Evolutionary conservation across 2,329 filamentous ascomycete genomes (phyloP).

Genomic region (Fusarium sp.): DNA sequence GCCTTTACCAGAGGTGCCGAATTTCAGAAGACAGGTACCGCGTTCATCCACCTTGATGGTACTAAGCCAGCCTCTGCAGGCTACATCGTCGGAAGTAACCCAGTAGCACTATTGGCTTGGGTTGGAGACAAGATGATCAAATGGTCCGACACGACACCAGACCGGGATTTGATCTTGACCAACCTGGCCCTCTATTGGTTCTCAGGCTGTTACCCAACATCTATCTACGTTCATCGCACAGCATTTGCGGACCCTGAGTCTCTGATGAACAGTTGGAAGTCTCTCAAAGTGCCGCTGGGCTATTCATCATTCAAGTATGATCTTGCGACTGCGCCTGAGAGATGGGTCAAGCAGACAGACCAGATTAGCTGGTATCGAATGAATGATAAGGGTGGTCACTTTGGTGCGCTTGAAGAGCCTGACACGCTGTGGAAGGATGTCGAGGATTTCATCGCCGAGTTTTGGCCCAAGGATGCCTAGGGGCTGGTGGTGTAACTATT

Average conservation of each 20-base stretch:
- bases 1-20: conserved; percentile 9
- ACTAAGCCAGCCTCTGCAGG: conserved; percentile 24
- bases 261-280: conserved; percentile 21
- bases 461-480: conserved; percentile 4
- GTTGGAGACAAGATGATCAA: conserved; percentile 28
- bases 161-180: conserved; percentile 17
- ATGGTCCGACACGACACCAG: conserved; percentile 20
- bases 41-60: conserved; percentile 29
- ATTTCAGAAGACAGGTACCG: conserved; percentile 20
- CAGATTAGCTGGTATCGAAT: conserved; percentile 31
- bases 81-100: conserved; percentile 17
- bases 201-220: conserved; percentile 17
- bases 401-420: conserved; percentile 37
- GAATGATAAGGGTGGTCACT: conserved; percentile 35
- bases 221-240: conserved; percentile 17
- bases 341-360: conserved; percentile 19
- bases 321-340: conserved; percentile 7
- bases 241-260: neutral
- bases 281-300: neutral
- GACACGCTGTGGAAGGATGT: conserved; percentile 33
- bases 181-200: conserved; percentile 32
- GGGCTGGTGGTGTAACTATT: neutral
- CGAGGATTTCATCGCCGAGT: conserved; percentile 27
- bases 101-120: conserved; percentile 20
- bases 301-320: conserved; percentile 28